Percentiles rank a stretch among this genome's conserved stretches.
These are phyloP conservation scores for Wallacemonas sp. DNA, from an alignment of 208 protist species.

Conservation along the genomic window DNA sequence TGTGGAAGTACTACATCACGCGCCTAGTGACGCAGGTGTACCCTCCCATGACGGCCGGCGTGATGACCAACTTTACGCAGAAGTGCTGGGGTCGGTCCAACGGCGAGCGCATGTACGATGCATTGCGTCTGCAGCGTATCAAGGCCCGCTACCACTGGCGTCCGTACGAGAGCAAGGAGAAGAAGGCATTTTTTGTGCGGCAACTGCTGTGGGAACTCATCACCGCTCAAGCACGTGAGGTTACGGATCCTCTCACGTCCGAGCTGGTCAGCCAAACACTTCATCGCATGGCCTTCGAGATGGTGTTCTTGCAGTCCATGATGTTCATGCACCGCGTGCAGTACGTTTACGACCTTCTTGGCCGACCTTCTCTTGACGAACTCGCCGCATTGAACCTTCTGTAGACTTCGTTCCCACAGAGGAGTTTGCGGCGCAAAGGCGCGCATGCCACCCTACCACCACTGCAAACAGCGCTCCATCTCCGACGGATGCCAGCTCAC, in stretches of 20 bases:
- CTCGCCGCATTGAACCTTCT: conserved; percentile 61
- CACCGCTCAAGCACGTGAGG: conserved; percentile 44
- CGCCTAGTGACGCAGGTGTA: conserved; percentile 68
- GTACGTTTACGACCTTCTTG: conserved; percentile 60
- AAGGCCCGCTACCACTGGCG: conserved; percentile 73
- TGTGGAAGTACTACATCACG: conserved; percentile 79
- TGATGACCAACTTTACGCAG: conserved; percentile 92
- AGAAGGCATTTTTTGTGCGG: conserved; percentile 84
- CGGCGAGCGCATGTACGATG: conserved; percentile 86
- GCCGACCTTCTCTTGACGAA: conserved; percentile 60
- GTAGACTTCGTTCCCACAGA: too few relatives aligned
- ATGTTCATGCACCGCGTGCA: conserved; percentile 87
- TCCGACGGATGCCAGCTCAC: not conserved
- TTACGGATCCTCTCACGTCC: conserved; percentile 47
- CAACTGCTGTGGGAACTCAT: conserved; percentile 81
- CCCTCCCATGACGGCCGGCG: conserved; percentile 66
- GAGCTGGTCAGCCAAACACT: conserved; percentile 56
- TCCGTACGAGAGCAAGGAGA: conserved; percentile 79
- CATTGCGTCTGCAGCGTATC: conserved; percentile 66
- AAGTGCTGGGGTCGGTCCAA: conserved; percentile 89
- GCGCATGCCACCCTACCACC: not conserved
- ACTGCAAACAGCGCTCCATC: not conserved
- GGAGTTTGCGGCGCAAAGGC: not conserved
- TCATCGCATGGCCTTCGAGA: conserved; percentile 78
- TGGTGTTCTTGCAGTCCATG: conserved; percentile 86